Conservation (phyloP, 768 basidiomycete genomes). For the Kwoniella europaea region DNA sequence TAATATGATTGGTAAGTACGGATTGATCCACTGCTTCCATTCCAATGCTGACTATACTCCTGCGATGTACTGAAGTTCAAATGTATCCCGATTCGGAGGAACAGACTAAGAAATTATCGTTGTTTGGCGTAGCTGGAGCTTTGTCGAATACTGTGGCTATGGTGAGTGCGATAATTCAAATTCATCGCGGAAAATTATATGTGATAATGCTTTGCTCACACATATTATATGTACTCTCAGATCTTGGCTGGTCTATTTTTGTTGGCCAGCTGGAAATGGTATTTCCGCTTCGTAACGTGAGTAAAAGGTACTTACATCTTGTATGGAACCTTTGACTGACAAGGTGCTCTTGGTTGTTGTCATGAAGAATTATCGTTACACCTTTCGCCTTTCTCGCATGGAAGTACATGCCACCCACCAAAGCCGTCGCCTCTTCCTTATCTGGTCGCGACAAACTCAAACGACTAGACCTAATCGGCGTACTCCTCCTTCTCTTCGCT, state of each 20-base stretch:
- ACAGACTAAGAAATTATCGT: slow-evolving; percentile 47
- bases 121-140: slow-evolving; percentile 52
- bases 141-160: slow-evolving; percentile 49
- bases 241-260: slow-evolving; percentile 53
- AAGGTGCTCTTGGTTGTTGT: too few relatives aligned
- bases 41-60: too few relatives aligned
- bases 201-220: neutral
- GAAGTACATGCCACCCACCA: slow-evolving; percentile 47
- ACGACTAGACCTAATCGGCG: slow-evolving; percentile 52
- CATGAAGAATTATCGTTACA: slow-evolving; percentile 24
- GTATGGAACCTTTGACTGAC: too few relatives aligned
- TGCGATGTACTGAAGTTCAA: slow-evolving; percentile 24
- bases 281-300: slow-evolving; percentile 53
- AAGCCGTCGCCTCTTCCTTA: slow-evolving; percentile 43
- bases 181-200: neutral
- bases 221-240: neutral
- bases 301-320: neutral
- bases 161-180: neutral
- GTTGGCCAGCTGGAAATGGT: slow-evolving; percentile 54
- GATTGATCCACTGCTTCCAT: neutral
- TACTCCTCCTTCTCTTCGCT: slow-evolving; percentile 38
- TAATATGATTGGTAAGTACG: slow-evolving; percentile 42
- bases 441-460: slow-evolving; percentile 43
- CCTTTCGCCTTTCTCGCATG: slow-evolving; percentile 46
- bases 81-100: slow-evolving; percentile 49